Evolutionary conservation across 2,329 filamentous ascomycete species (phyloP), one percentile per base, ranked within the genome.

Genomic region (Metarhizium brunneum): DNA sequence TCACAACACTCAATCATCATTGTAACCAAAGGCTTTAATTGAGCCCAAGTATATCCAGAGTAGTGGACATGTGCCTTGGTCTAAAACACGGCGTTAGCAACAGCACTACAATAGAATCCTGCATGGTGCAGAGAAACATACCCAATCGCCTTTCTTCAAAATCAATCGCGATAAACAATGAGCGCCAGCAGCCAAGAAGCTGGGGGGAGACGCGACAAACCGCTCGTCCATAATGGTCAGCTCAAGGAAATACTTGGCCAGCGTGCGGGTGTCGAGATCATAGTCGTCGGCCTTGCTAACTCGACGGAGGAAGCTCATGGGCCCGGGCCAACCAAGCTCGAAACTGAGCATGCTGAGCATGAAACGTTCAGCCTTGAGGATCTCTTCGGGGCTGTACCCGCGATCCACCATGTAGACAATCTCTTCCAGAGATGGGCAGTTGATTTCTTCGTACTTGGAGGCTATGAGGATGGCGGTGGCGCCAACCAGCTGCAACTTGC

Each of bases 231-330:
- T 96, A 69, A 97, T 86, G 42, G 91, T 95, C 55, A 97, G 82
- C 70, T 99, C 94, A 30, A 99, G 79, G 72, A 99, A 96, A 74
- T 99, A 99, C 74, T 99, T 99, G 64, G 94, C 91, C 54, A 99
- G 76, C 5, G 94, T 97, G 42, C 94, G 84, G 11, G 92, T 96
- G 73, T 99, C 92, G 50, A 96, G 77, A 67, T 99, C 92, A 67
- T 97, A 99, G 67, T 96, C 91, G 68, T 99, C 94, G 14, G 94
- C 94, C 76, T 97, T 97, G 84, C 92, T 97, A 72, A 97, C 94
- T 56, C 92, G 86, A 58, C 94, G 84, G 59, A 99, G 79, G 73
- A 99, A 99, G 76, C 91, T 96, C 92, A 99, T 96, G 1, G 94
- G 94, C 47, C 94, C 94, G n/a, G 94, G 94, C 87, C 90, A 97